These are phyloP conservation scores for Isatis tinctoria DNA, from an alignment of 345 rosid genomes.

Conservation along the genomic window DNA sequence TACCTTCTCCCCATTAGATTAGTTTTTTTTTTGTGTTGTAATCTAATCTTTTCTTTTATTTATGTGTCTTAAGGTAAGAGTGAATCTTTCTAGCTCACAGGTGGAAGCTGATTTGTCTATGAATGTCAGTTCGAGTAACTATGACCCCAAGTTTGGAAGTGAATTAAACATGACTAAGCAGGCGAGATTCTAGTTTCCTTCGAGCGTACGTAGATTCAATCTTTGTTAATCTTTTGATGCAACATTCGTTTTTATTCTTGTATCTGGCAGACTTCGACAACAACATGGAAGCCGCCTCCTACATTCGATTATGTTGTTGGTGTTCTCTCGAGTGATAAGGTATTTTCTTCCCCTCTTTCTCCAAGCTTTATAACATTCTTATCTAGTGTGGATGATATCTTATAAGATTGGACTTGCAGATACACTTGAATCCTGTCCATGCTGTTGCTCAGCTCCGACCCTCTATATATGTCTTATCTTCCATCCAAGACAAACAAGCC, in stretches of 20 bases:
- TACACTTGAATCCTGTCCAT: conserved; percentile 76
- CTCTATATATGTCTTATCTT: conserved; percentile 46
- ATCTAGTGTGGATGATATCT: conserved; percentile 2
- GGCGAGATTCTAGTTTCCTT: conserved; percentile 39
- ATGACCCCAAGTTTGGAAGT: conserved; percentile 36
- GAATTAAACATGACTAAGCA: conserved; percentile 47
- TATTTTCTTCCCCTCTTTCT: conserved; percentile 12
- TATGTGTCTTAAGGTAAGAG: conserved; percentile 52
- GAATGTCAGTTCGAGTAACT: conserved; percentile 51
- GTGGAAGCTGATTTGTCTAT: conserved; percentile 70
- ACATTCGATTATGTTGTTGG: conserved; percentile 62
- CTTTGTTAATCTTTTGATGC: conserved; percentile 3
- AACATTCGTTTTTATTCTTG: background rate
- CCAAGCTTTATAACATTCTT: conserved; percentile 15
- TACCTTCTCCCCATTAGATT: background rate
- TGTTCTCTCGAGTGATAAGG: conserved; percentile 71
- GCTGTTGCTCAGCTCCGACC: conserved; percentile 88
- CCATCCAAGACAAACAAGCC: conserved; percentile 37
- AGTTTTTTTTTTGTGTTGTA: background rate
- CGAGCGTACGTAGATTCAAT: background rate
- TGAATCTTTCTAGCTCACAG: conserved; percentile 49
- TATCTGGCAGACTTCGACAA: conserved; percentile 47
- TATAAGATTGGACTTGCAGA: conserved; percentile 40
- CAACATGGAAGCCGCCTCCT: conserved; percentile 48
- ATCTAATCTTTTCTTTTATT: background rate